Evolutionary conservation across 106 monocot species (phyloP).

Genomic region (Acorus gramineus): DNA sequence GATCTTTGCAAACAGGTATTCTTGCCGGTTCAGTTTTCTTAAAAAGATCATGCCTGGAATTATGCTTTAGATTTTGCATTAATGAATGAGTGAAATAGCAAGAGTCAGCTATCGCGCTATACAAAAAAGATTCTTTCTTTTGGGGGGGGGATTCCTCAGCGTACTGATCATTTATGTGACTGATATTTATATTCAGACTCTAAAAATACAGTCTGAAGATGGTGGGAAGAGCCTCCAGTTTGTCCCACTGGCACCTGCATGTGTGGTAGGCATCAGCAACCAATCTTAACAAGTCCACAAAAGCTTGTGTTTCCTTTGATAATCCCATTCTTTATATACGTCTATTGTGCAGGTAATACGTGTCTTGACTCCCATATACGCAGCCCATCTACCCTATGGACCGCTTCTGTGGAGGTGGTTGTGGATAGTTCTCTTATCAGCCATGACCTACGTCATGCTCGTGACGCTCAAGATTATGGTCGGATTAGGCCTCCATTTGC

Average conservation of each 20-base stretch:
- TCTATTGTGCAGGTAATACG: constrained; percentile 51
- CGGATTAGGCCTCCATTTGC: constrained; percentile 30
- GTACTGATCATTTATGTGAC: too few relatives aligned
- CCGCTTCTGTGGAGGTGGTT: constrained; percentile 49
- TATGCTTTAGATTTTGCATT: too few relatives aligned
- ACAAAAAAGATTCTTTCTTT: too few relatives aligned
- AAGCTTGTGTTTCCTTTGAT: too few relatives aligned
- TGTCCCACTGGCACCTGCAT: constrained; percentile 92
- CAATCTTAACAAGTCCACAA: too few relatives aligned
- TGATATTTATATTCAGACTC: constrained; percentile 30
- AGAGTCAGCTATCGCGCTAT: too few relatives aligned
- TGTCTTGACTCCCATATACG: constrained; percentile 67
- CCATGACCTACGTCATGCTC: constrained; percentile 56
- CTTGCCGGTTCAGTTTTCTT: constrained; percentile 1
- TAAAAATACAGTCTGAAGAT: constrained; percentile 68
- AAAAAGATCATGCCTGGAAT: background rate
- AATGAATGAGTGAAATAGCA: too few relatives aligned
- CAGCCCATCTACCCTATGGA: constrained; percentile 44
- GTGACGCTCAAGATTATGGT: constrained; percentile 51
- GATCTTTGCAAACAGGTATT: constrained; percentile 91
- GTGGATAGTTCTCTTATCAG: constrained; percentile 50
- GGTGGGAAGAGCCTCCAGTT: constrained; percentile 61
- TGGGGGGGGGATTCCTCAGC: too few relatives aligned
- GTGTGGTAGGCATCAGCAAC: constrained; percentile 49
- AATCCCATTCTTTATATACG: too few relatives aligned